Conservation (phyloP, 2,329 filamentous ascomycete genomes). For the Calonectria fujianensis region DNA sequence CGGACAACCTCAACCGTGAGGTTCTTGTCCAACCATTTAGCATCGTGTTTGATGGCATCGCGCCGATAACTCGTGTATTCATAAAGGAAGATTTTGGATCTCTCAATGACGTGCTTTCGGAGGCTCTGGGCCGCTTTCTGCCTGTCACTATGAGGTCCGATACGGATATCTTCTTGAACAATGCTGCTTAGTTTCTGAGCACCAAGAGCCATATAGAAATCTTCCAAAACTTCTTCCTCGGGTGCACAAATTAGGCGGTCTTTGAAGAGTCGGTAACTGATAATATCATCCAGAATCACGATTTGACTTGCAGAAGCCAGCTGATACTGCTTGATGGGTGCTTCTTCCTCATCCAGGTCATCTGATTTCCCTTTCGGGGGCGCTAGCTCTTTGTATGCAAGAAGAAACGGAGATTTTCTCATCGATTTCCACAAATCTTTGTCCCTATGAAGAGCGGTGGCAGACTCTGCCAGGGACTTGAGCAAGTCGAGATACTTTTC, state of each 20-base stretch:
- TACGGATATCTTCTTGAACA: conserved; percentile 85
- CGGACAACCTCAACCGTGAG: conserved; percentile 86
- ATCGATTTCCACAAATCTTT: conserved; percentile 86
- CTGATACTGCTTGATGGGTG: conserved; percentile 84
- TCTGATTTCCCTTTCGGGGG: conserved; percentile 67
- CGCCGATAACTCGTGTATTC: conserved; percentile 81
- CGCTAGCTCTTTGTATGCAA: conserved; percentile 86
- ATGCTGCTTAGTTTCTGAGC: conserved; percentile 84
- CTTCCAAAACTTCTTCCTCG: conserved; percentile 90
- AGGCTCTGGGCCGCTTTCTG: conserved; percentile 82
- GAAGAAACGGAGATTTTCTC: conserved; percentile 83
- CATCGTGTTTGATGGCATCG: conserved; percentile 89
- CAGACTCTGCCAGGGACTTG: conserved; percentile 85
- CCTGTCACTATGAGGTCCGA: conserved; percentile 80
- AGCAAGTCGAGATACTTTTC: conserved; percentile 93
- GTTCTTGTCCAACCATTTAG: conserved; percentile 92
- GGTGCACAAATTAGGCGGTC: conserved; percentile 89
- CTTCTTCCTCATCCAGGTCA: conserved; percentile 76
- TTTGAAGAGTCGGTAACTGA: conserved; percentile 92
- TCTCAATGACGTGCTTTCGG: conserved; percentile 88
- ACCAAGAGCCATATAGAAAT: conserved; percentile 89
- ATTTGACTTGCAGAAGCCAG: conserved; percentile 83
- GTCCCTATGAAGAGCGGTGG: conserved; percentile 82
- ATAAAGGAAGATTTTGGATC: conserved; percentile 92
- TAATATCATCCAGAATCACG: conserved; percentile 90